phyloP scores from a whole-genome alignment of 805 yeast species.

The Clavispora carvajalis region DNA sequence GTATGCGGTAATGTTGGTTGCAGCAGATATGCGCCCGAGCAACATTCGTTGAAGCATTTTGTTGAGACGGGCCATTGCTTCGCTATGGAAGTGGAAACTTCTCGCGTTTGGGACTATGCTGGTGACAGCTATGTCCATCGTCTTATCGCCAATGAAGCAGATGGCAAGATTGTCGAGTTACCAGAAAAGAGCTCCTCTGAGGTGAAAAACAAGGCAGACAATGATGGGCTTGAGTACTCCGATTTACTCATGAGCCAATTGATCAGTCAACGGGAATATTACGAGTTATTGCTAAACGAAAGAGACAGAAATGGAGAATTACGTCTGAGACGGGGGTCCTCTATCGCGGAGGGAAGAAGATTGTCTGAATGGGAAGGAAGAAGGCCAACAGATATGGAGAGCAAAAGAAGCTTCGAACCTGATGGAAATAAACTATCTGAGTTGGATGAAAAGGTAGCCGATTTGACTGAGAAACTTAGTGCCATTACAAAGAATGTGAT shows the following conservation, averaged over 20 bases:
- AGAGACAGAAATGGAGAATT: conserved; percentile 9
- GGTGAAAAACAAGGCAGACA: conserved; percentile 2
- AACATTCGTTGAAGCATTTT: conserved; percentile 82
- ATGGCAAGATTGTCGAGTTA: conserved; percentile 85
- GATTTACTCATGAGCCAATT: conserved; percentile 72
- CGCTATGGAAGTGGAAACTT: conserved; percentile 81
- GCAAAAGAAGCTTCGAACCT: background rate
- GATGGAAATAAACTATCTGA: conserved; percentile 12
- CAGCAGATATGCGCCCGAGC: conserved; percentile 72
- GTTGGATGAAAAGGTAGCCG: conserved; percentile 26
- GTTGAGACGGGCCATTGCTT: conserved; percentile 77
- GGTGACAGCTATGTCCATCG: conserved; percentile 89
- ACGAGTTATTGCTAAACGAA: conserved; percentile 44
- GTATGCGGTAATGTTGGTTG: conserved; percentile 93
- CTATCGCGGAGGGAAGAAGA: conserved; percentile 6
- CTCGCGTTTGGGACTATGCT: conserved; percentile 92
- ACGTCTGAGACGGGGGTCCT: conserved; percentile 11
- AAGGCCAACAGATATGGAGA: background rate
- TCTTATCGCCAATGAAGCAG: conserved; percentile 74
- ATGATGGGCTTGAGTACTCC: conserved; percentile 57
- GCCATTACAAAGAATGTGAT: conserved; percentile 22
- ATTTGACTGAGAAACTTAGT: conserved; percentile 17
- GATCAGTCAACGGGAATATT: conserved; percentile 81
- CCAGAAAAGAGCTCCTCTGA: conserved; percentile 26
- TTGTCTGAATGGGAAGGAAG: background rate